Evolutionary conservation across 2,329 filamentous ascomycete genomes (phyloP).

Genomic region (Cadophora luteo-olivacea): DNA sequence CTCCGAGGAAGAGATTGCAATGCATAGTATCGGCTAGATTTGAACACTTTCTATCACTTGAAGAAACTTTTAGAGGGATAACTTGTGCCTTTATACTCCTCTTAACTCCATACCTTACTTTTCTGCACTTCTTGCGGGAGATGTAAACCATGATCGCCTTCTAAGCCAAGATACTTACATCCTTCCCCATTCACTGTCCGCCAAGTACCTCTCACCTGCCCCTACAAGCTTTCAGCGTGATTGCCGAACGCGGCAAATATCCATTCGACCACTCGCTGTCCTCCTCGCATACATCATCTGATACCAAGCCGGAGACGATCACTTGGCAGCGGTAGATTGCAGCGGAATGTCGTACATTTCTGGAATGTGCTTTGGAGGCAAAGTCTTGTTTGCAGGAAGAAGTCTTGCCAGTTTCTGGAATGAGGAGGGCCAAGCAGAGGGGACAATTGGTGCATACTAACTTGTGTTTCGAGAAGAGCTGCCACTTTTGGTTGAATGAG

Average conservation of each 20-base stretch:
- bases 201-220: constrained; percentile 17
- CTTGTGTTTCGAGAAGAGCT: background rate
- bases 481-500: background rate
- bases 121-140: background rate
- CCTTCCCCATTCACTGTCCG: constrained; percentile 12
- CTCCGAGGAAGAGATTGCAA: constrained; percentile 9
- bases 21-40: background rate
- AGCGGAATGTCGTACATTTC: constrained; percentile 3
- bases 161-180: constrained; percentile 9
- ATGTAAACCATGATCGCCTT: background rate
- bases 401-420: constrained; percentile 18
- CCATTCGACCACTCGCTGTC: background rate
- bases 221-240: constrained; percentile 14
- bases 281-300: constrained; percentile 7
- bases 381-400: constrained; percentile 10
- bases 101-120: background rate
- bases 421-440: constrained; percentile 1
- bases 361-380: constrained; percentile 1
- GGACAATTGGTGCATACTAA: background rate
- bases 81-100: background rate
- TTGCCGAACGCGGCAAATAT: constrained; percentile 16
- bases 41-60: background rate
- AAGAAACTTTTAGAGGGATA: background rate
- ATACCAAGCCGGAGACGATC: constrained; percentile 16
- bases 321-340: constrained; percentile 10